phyloP scores from a whole-genome alignment of 495 filamentous ascomycete species.

The Patellaria atrata region DNA sequence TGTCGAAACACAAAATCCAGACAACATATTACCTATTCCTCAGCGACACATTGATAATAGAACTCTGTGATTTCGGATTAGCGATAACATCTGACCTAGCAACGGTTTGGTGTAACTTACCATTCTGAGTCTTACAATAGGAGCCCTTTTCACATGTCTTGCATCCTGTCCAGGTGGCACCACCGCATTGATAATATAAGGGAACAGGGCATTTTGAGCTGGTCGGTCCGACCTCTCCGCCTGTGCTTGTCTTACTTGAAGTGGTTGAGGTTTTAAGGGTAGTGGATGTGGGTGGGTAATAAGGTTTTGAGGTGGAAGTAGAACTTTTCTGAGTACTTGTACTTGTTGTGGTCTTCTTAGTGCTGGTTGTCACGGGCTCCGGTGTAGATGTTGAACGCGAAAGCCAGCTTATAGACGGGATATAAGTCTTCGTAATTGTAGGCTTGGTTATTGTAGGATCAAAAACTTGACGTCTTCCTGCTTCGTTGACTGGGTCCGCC shows the following conservation, averaged over 20 bases:
- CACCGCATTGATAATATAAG: slow-evolving; percentile 13
- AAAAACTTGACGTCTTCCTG: no score
- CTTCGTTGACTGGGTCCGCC: no score
- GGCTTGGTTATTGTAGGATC: no score
- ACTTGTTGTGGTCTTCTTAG: no score
- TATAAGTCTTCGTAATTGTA: no score
- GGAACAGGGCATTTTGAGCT: slow-evolving; percentile 15
- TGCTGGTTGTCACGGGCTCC: no score
- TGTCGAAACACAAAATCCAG: no score
- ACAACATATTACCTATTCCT: slow-evolving; percentile 1
- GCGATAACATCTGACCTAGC: not conserved
- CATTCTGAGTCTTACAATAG: slow-evolving; percentile 11
- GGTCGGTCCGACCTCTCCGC: slow-evolving; percentile 10
- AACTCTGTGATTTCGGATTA: slow-evolving; percentile 8
- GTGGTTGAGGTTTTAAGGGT: slow-evolving; percentile 5
- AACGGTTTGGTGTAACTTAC: slow-evolving; percentile 3
- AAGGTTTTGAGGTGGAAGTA: no score
- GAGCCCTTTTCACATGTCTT: slow-evolving; percentile 10
- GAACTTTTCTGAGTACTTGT: no score
- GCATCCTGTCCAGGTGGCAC: slow-evolving; percentile 12
- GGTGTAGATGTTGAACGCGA: no score
- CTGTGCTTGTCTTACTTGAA: slow-evolving; percentile 1
- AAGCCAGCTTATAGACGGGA: no score
- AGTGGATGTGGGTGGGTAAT: no score
- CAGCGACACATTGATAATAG: slow-evolving; percentile 15